Evolutionary conservation across 108 stramenopile genomes (phyloP), one percentile per base, ranked within the genome.

Genomic region (Cyclotella cryptica): DNA sequence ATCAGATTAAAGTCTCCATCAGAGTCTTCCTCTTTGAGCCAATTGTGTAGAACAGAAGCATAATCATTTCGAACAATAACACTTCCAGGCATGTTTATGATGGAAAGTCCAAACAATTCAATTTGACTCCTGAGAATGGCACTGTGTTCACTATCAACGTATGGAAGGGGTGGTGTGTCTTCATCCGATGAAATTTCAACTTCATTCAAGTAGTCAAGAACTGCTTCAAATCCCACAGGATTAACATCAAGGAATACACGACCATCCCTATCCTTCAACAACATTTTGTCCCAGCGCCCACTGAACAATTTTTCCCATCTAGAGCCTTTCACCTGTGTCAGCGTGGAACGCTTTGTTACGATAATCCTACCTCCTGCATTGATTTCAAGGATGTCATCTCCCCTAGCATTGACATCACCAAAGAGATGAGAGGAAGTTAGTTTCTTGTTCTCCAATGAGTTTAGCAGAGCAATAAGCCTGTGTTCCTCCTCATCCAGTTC

Each of bases 311-410:
- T 13, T 45, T 45, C 11, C 9, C 9, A 45, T n/a, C n/a, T n/a
- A n/a, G n/a, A n/a, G n/a, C n/a, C n/a, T n/a, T n/a, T n/a, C n/a
- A n/a, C n/a, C n/a, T 45, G 13, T 12, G 44, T 45, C 9, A 45
- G 44, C 13, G 13, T 13, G 13, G 44, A 45, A 9, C 44, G 9
- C 9, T 55, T 42, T 41, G 19, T 53, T 15, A 41, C 18, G 0
- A 70, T 12, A 24, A 70, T 26, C 54, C 42, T 70, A 2, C 69
- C 69, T 13, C 69, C 69, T 1, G 54, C 69, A 57, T 70, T 70
- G 53, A 70, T 55, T 57, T 57, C 54, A 51, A 70, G 10, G 13
- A 70, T 3, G 8, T 70, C 68, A 39, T 69, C n/a, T 21, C 35
- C 52, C 15, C 51, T 41, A 21, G 41, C 69, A 70, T 70, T 40